A percentile compares a stretch with the other conserved stretches of the same genome.
phyloP scores from a whole-genome alignment of 2,329 filamentous ascomycete species.

The Trichoderma sp. region DNA sequence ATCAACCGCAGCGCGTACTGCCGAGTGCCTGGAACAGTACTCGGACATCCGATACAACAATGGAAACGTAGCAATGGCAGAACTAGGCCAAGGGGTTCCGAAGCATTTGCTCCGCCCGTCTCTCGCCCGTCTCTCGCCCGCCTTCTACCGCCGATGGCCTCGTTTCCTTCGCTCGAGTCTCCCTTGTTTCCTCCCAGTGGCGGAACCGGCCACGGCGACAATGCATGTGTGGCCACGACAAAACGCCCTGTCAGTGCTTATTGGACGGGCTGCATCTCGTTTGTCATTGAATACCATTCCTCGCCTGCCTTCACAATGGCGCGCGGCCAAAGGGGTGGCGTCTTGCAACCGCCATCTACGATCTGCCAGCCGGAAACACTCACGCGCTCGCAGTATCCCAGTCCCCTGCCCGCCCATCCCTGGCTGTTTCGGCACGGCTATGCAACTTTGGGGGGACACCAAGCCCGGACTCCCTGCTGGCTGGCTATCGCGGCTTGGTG shows the following conservation, averaged over 20 bases:
- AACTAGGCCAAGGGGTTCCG: too few species aligned
- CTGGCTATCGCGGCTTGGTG: not conserved
- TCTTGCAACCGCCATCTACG: not conserved
- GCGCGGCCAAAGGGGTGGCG: not conserved
- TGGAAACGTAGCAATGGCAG: too few species aligned
- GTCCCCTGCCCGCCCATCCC: not conserved
- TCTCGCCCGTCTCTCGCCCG: not conserved
- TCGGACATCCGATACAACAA: too few species aligned
- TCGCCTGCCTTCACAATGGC: not conserved
- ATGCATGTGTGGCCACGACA: not conserved
- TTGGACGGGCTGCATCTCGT: not conserved
- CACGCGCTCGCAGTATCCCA: not conserved
- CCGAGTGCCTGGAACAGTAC: too few species aligned
- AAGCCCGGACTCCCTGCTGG: not conserved
- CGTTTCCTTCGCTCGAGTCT: not conserved
- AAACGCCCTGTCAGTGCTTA: not conserved
- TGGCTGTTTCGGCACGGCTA: not conserved
- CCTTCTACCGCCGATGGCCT: not conserved
- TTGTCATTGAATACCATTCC: not conserved
- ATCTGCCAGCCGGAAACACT: conserved; percentile 5
- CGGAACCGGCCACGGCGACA: not conserved
- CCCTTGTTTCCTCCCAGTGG: not conserved
- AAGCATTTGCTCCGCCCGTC: too few species aligned
- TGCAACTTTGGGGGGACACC: not conserved
- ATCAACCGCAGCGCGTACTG: too few species aligned